A percentile compares a stretch with the other conserved stretches of the same genome.
Conservation (phyloP, 148 eudicot genomes). For the Polygonum maritimum region DNA sequence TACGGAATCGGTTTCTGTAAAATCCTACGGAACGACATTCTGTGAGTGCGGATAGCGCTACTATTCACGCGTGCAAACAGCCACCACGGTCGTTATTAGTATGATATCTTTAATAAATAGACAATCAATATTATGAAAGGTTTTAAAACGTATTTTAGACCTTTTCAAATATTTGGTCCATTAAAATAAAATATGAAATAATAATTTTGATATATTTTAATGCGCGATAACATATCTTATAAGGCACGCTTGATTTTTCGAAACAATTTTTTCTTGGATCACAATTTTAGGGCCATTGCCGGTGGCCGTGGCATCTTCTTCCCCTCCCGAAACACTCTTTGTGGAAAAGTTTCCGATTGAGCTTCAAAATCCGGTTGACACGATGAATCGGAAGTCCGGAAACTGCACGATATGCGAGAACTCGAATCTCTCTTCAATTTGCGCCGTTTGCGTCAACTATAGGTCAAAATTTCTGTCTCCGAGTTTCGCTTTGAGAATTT, state of each 20-base stretch:
- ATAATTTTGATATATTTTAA: background rate
- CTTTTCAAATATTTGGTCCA: no score
- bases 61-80: no score
- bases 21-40: no score
- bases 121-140: no score
- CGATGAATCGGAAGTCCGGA: background rate
- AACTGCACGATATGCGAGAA: slow-evolving; percentile 11
- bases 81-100: no score
- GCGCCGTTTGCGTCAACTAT: slow-evolving; percentile 4
- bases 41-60: no score
- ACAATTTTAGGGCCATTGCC: background rate
- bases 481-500: background rate
- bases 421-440: slow-evolving; percentile 11
- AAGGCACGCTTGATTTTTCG: background rate
- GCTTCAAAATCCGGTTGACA: background rate
- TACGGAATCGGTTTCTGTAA: no score
- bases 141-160: no score
- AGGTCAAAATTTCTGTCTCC: slow-evolving; percentile 1
- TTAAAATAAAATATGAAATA: no score
- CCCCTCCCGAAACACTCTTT: background rate
- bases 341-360: background rate
- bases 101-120: no score
- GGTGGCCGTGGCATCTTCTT: background rate
- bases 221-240: background rate
- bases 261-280: background rate